Conservation (phyloP, 2,329 filamentous ascomycete genomes). For the Myriangium duriaei region DNA sequence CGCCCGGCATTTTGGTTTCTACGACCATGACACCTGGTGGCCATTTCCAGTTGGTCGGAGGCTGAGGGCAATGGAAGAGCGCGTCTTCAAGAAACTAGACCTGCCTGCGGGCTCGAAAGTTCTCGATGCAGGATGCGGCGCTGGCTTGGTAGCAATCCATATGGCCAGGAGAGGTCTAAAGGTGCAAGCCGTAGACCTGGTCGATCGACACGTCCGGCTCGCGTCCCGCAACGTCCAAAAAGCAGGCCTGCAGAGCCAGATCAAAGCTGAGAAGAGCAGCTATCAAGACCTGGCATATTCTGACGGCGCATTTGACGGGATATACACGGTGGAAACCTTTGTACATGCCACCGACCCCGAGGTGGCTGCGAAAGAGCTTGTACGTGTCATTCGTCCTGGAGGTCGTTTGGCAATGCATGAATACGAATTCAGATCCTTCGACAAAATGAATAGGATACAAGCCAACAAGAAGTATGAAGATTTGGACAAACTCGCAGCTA, state of each 20-base stretch:
- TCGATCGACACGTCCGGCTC: neutral
- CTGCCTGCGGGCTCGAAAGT: neutral
- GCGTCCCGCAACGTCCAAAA: neutral
- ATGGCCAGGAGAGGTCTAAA: neutral
- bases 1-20: neutral
- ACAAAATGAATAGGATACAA: neutral
- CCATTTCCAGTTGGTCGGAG: neutral
- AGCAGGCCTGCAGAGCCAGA: neutral
- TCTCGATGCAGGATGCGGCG: neutral
- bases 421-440: neutral
- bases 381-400: neutral
- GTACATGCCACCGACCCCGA: neutral
- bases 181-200: neutral
- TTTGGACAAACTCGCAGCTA: neutral
- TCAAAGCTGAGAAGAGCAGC: neutral
- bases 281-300: neutral
- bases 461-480: neutral
- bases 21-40: neutral
- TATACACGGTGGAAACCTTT: neutral
- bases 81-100: neutral
- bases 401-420: slow-evolving; percentile 1
- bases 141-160: neutral
- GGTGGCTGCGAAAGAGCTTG: neutral
- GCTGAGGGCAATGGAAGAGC: neutral
- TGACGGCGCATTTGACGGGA: neutral